These are phyloP conservation scores for Gymnopus androsaceus DNA, from an alignment of 1,284 basidiomycete species.

Conservation along the genomic window DNA sequence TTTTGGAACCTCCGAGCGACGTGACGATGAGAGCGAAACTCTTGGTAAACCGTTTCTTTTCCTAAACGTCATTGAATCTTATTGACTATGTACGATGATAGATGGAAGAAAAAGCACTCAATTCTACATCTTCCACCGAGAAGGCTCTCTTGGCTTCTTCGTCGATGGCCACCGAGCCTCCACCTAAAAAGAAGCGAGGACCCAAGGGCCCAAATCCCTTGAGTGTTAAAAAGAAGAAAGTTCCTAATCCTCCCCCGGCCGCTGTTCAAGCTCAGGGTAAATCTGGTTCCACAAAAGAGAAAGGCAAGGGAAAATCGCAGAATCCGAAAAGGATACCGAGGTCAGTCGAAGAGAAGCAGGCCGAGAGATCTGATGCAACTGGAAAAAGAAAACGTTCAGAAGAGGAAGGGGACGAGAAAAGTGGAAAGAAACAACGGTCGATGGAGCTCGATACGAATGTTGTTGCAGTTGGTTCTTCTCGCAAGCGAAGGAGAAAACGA, in stretches of 20 bases:
- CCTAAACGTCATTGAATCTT: background rate
- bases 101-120: slow-evolving; percentile 59
- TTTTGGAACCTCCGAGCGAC: slow-evolving; percentile 85
- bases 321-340: background rate
- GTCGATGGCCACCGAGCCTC: slow-evolving; percentile 36
- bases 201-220: slow-evolving; percentile 92
- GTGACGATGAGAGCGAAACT: slow-evolving; percentile 73
- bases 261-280: slow-evolving; percentile 13
- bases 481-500: slow-evolving; percentile 5
- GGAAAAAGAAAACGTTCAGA: slow-evolving; percentile 11
- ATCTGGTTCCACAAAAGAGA: slow-evolving; percentile 11
- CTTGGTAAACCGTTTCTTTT: slow-evolving; percentile 41
- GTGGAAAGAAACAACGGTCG: no score
- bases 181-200: slow-evolving; percentile 66
- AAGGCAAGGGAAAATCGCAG: background rate
- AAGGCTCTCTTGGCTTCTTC: slow-evolving; percentile 39
- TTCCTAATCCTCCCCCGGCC: slow-evolving; percentile 4
- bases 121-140: slow-evolving; percentile 39
- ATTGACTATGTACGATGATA: slow-evolving; percentile 25
- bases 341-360: background rate
- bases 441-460: background rate
- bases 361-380: background rate
- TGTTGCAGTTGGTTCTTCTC: background rate
- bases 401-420: slow-evolving; percentile 20
- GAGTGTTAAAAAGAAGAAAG: slow-evolving; percentile 86